phyloP scores from a whole-genome alignment of 257 asterid genomes.

The Primulina tabacum region DNA sequence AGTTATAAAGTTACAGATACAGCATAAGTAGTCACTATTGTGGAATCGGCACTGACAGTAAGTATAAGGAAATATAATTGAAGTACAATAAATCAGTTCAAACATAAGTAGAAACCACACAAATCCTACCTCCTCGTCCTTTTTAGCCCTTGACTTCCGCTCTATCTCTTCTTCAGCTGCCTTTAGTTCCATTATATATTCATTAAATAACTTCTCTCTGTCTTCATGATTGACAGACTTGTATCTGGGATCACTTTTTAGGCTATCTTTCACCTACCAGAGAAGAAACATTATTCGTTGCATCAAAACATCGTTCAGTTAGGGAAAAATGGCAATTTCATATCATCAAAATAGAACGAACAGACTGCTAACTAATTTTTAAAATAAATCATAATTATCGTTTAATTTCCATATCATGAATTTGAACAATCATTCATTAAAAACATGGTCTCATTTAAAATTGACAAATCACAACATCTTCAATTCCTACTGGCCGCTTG shows the following conservation, averaged over 20 bases:
- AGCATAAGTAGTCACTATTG: background rate
- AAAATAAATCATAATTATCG: background rate
- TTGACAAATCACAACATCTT: background rate
- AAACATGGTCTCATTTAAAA: background rate
- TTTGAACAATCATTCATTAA: background rate
- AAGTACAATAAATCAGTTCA: constrained; percentile 11
- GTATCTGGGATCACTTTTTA: constrained; percentile 83
- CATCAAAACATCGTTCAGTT: constrained; percentile 13
- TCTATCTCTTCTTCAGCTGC: constrained; percentile 67
- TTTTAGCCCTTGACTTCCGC: constrained; percentile 55
- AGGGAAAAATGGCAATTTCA: constrained; percentile 9
- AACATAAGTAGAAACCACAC: constrained; percentile 11
- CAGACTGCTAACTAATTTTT: background rate
- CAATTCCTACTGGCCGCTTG: background rate
- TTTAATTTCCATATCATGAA: background rate
- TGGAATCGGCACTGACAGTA: too few relatives aligned
- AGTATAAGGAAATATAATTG: constrained; percentile 1
- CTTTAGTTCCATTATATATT: constrained; percentile 68
- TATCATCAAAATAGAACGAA: background rate
- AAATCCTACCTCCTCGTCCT: constrained; percentile 70
- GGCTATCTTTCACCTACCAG: constrained; percentile 79
- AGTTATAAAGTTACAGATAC: background rate
- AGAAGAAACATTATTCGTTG: constrained; percentile 22
- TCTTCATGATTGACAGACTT: constrained; percentile 85
- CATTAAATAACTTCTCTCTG: constrained; percentile 72